Conservation (phyloP, 108 stramenopile genomes). For the Cyclotella cryptica region DNA sequence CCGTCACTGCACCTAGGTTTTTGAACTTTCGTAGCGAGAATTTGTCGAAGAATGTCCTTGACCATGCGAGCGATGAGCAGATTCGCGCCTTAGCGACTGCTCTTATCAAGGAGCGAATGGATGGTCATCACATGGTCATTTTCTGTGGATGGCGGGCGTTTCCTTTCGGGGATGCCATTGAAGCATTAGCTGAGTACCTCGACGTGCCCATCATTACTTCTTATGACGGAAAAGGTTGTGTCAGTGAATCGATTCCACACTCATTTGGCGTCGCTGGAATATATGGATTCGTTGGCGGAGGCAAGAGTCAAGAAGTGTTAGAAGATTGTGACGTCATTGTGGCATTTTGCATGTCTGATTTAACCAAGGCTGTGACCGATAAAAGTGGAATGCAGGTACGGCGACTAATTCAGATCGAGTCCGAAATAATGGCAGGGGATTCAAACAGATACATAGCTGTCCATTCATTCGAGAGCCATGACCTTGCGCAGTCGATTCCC, state of each 20-base stretch:
- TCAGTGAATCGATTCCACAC: conserved; percentile 45
- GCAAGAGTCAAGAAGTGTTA: conserved; percentile 31
- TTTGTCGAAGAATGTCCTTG: conserved; percentile 21
- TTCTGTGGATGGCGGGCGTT: conserved; percentile 40
- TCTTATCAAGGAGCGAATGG: conserved; percentile 28
- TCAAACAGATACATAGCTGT: conserved; percentile 17
- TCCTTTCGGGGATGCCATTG: conserved; percentile 14
- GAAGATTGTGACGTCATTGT: conserved; percentile 44
- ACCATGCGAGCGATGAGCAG: conserved; percentile 9
- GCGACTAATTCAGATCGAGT: conserved; percentile 35
- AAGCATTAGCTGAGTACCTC: conserved; percentile 42
- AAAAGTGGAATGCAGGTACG: conserved; percentile 49
- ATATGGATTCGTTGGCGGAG: conserved; percentile 59
- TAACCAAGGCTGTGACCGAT: conserved; percentile 47
- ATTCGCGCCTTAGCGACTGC: conserved; percentile 28
- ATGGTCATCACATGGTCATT: conserved; percentile 21
- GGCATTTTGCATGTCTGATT: conserved; percentile 49
- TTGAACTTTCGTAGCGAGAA: conserved; percentile 41
- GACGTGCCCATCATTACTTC: conserved; percentile 50
- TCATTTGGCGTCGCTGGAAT: conserved; percentile 58
- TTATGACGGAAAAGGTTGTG: conserved; percentile 56
- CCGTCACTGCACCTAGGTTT: conserved; percentile 26
- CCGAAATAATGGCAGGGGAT: conserved; percentile 18
- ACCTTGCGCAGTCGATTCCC: conserved; percentile 1
- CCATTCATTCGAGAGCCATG: conserved; percentile 24